phyloP scores from a whole-genome alignment of 2,329 filamentous ascomycete genomes.

The Pestalotiopsis sp. region DNA sequence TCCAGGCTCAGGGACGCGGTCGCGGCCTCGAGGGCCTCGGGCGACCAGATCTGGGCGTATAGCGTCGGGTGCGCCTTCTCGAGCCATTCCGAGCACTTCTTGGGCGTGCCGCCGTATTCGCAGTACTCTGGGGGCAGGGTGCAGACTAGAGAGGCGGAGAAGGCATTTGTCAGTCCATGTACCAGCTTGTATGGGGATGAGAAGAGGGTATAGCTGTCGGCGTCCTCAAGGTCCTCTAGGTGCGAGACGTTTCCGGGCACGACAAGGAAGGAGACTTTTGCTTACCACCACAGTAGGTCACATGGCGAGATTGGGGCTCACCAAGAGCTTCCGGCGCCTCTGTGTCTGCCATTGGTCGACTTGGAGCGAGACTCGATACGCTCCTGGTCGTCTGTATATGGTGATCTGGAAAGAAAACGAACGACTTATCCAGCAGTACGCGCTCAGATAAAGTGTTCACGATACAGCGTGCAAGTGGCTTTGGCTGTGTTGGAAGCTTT shows the following conservation, averaged over 20 bases:
- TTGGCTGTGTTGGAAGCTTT: not conserved
- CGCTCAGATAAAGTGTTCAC: not conserved
- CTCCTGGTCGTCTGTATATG: conserved; percentile 1
- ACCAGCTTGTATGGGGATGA: not conserved
- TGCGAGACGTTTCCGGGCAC: not conserved
- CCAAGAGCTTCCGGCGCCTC: conserved; percentile 46
- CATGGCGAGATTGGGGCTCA: conserved; percentile 54
- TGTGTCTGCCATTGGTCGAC: conserved; percentile 53
- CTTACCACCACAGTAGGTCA: conserved; percentile 63
- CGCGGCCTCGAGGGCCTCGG: conserved; percentile 83
- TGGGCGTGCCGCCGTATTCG: conserved; percentile 94
- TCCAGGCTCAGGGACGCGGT: conserved; percentile 86
- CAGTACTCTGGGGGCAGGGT: conserved; percentile 81
- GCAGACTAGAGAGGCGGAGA: conserved; percentile 51
- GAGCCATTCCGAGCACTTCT: conserved; percentile 98
- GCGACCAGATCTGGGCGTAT: conserved; percentile 82
- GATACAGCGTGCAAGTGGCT: not conserved
- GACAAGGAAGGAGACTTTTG: conserved; percentile 16
- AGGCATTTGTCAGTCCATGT: not conserved
- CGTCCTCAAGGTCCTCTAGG: not conserved
- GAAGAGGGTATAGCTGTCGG: not conserved
- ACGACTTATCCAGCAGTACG: not conserved
- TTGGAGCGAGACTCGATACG: not conserved
- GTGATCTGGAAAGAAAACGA: not conserved
- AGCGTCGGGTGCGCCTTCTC: conserved; percentile 72